These are phyloP conservation scores for Penicillium sp. DNA, from an alignment of 2,329 filamentous ascomycete species.

Conservation along the genomic window DNA sequence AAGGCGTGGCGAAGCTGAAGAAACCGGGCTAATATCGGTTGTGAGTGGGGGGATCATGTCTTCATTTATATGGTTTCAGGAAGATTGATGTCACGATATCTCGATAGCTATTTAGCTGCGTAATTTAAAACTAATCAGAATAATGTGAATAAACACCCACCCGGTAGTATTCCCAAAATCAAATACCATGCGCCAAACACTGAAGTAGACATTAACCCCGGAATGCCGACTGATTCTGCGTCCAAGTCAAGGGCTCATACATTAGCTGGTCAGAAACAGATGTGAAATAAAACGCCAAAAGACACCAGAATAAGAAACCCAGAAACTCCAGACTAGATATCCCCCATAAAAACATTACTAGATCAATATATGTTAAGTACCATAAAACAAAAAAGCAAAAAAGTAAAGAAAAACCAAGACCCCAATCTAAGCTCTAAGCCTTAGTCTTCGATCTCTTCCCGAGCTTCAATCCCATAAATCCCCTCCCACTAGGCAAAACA, in stretches of 20 bases:
- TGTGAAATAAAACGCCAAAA: not conserved
- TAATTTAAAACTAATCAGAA: not conserved
- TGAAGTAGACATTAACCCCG: slow-evolving; percentile 8
- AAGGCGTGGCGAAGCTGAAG: too few species aligned
- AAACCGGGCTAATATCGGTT: too few species aligned
- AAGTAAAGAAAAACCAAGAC: not conserved
- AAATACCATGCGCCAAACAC: not conserved
- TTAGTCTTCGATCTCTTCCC: slow-evolving; percentile 20
- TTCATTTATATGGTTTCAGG: not conserved
- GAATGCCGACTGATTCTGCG: not conserved
- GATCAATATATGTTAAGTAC: not conserved
- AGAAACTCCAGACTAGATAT: not conserved
- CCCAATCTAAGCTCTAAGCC: slow-evolving; percentile 9
- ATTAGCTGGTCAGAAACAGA: not conserved
- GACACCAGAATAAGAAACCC: not conserved
- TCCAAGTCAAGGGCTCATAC: not conserved
- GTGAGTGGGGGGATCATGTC: too few species aligned
- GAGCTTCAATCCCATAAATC: slow-evolving; percentile 26
- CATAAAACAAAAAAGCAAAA: not conserved
- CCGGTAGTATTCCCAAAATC: not conserved
- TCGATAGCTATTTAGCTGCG: not conserved
- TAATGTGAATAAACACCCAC: not conserved
- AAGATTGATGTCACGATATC: not conserved
- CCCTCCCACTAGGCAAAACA: slow-evolving; percentile 12
- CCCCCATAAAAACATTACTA: not conserved